Evolutionary conservation across 148 eudicot genomes (phyloP), one percentile per base, ranked within the genome.

Genomic region (Dianthus caryophyllus): DNA sequence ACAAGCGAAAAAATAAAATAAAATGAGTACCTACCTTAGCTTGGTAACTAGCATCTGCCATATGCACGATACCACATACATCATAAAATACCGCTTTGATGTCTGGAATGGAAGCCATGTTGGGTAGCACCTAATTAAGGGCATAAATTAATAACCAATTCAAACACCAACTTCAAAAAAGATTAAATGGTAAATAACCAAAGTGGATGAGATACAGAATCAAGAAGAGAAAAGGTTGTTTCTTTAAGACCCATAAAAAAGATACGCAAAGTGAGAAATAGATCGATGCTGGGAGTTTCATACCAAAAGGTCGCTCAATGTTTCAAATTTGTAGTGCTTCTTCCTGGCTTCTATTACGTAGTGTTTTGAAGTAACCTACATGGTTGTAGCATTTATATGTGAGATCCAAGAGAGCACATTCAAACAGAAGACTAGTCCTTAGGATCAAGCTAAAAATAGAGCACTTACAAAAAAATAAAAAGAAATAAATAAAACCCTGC

Each of bases 21-120:
- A 25, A 39, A 27, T 31, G 66, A 14, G 33, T 10, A 46, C 64
- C 49, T 77, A 95, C 99, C 93, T 95, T 90, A 49, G 91, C 90
- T 72, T 76, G 85, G 77, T 79, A 81, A 27, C 83, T 82, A 73
- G 86, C 79, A 78, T 79, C 80, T 77, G 86, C 84, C 79, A 88
- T 83, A 68, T 73, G 84, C 57, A 85, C 93, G 22, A 73, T 63
- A 30, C 99, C 99, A 65, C 99, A 95, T 75, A 95, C 88, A 79
- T 95, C 96, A 71, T 95, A 95, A 58, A 87, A 82, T 41, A 88
- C 80, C 25, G 99, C 93, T 85, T 81, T 85, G 65, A 95, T 85
- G 69, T 95, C 96, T 60, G 78, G 82, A 49, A 95, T 81, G 18
- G 93, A 90, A 73, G 97, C 96, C 99, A 86, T 95, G 81, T 95